These are phyloP conservation scores for Rhytidhysteron rufulum DNA, from an alignment of 2,329 filamentous ascomycete genomes.

Conservation along the genomic window DNA sequence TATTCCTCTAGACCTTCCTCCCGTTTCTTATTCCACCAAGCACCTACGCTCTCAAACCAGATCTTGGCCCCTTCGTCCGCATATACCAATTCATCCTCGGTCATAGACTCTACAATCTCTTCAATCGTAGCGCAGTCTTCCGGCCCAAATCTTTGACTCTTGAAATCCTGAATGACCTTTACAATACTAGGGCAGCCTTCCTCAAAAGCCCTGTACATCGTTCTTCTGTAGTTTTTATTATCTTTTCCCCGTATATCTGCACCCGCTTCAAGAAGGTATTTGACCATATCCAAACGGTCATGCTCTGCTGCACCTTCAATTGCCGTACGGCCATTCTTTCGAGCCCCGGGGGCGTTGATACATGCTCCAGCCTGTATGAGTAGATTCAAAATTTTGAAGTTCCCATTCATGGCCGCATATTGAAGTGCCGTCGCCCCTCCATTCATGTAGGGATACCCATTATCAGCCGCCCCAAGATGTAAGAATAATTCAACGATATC, in stretches of 20 bases:
- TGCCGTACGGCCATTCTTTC: constrained; percentile 17
- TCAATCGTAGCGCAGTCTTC: constrained; percentile 5
- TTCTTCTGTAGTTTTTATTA: constrained; percentile 5
- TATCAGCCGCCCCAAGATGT: constrained; percentile 8
- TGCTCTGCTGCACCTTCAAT: constrained; percentile 24
- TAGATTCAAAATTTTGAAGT: constrained; percentile 14
- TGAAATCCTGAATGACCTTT: constrained; percentile 7
- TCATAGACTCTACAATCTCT: too few relatives aligned
- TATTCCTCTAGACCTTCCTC: too few relatives aligned
- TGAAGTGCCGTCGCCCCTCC: constrained; percentile 22
- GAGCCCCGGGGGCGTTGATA: constrained; percentile 9
- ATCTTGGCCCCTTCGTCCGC: too few relatives aligned
- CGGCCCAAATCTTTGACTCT: constrained; percentile 1
- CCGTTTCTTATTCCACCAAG: too few relatives aligned
- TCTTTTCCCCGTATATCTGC: constrained; percentile 5
- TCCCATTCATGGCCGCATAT: constrained; percentile 20
- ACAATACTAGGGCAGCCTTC: constrained; percentile 4
- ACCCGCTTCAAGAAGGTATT: constrained; percentile 21
- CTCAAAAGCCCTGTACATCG: constrained; percentile 7
- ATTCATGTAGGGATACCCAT: neutral
- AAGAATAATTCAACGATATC: too few relatives aligned
- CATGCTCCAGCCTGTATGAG: constrained; percentile 6
- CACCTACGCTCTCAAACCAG: too few relatives aligned
- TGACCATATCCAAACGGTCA: constrained; percentile 24
- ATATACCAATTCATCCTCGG: too few relatives aligned